phyloP scores from a whole-genome alignment of 2,329 filamentous ascomycete genomes.

The Microsporum ferrugineum region DNA sequence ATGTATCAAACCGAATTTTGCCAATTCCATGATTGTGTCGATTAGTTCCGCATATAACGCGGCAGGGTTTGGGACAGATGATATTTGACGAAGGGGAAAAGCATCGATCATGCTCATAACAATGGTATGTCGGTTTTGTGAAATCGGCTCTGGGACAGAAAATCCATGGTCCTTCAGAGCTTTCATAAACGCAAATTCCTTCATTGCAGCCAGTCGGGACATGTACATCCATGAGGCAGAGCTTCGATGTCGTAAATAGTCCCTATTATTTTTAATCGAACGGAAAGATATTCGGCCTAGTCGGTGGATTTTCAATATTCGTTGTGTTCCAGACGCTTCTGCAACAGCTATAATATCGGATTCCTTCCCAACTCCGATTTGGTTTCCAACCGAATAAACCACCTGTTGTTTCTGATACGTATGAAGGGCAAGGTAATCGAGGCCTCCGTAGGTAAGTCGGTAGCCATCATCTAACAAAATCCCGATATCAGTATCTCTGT shows the following conservation, averaged over 20 bases:
- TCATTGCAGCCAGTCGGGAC: slow-evolving; percentile 79
- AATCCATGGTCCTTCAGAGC: slow-evolving; percentile 74
- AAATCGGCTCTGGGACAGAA: slow-evolving; percentile 74
- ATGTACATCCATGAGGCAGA: slow-evolving; percentile 97
- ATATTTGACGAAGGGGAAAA: slow-evolving; percentile 80
- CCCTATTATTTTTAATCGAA: slow-evolving; percentile 87
- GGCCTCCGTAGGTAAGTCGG: slow-evolving; percentile 85
- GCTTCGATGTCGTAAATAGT: slow-evolving; percentile 75
- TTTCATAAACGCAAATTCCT: slow-evolving; percentile 91
- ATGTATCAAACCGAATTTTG: slow-evolving; percentile 81
- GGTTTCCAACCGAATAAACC: slow-evolving; percentile 85
- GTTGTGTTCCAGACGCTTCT: slow-evolving; percentile 61
- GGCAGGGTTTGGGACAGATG: slow-evolving; percentile 69
- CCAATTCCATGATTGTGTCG: slow-evolving; percentile 69
- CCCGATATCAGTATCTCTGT: slow-evolving; percentile 3
- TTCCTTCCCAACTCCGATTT: slow-evolving; percentile 94
- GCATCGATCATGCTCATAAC: slow-evolving; percentile 92
- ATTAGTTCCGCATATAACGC: slow-evolving; percentile 87
- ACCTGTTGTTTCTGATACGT: slow-evolving; percentile 67
- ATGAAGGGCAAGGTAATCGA: slow-evolving; percentile 95
- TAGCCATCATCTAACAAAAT: slow-evolving; percentile 65
- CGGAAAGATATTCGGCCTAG: slow-evolving; percentile 94
- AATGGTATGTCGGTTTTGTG: slow-evolving; percentile 87
- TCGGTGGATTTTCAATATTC: slow-evolving; percentile 89
- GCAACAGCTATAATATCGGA: slow-evolving; percentile 94